Evolutionary conservation across 441 rosid species (phyloP).

Genomic region (Populus hybrid): DNA sequence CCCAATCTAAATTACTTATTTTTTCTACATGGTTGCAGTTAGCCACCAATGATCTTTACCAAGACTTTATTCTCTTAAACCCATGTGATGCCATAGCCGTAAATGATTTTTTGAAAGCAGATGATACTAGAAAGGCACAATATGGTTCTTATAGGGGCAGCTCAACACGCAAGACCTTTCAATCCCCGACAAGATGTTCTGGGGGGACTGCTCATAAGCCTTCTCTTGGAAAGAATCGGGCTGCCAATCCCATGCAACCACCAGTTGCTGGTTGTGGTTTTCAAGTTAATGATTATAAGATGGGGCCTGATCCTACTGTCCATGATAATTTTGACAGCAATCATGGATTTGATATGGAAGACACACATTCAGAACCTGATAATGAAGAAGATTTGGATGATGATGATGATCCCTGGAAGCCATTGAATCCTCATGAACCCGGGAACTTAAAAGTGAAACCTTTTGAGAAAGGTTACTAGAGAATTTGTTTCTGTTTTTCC

Average conservation of each 20-base stretch:
- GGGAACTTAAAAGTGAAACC: conserved; percentile 87
- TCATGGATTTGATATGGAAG: conserved; percentile 50
- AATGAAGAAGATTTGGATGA: conserved; percentile 41
- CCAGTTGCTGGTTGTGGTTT: conserved; percentile 33
- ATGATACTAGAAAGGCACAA: conserved; percentile 41
- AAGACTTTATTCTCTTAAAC: conserved; percentile 76
- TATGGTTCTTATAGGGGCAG: conserved; percentile 36
- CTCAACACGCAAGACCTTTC: conserved; percentile 49
- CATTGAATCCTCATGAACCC: conserved; percentile 83
- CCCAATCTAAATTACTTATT: conserved; percentile 13
- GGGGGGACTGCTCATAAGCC: conserved; percentile 61
- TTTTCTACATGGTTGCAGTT: conserved; percentile 48
- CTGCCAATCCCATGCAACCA: conserved; percentile 35
- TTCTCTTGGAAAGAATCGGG: conserved; percentile 47
- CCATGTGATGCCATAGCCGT: conserved; percentile 71
- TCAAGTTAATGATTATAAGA: conserved; percentile 33
- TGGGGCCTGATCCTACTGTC: conserved; percentile 33
- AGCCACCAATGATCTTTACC: conserved; percentile 69
- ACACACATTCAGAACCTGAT: conserved; percentile 46
- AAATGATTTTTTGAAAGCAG: conserved; percentile 45
- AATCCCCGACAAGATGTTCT: conserved; percentile 52
- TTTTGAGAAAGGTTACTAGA: conserved; percentile 63
- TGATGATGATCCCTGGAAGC: conserved; percentile 87
- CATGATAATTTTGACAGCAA: conserved; percentile 31
- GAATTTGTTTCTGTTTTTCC: conserved; percentile 5